These are phyloP conservation scores for Flaveria robusta DNA, from an alignment of 129 eudicot species.

Conservation along the genomic window DNA sequence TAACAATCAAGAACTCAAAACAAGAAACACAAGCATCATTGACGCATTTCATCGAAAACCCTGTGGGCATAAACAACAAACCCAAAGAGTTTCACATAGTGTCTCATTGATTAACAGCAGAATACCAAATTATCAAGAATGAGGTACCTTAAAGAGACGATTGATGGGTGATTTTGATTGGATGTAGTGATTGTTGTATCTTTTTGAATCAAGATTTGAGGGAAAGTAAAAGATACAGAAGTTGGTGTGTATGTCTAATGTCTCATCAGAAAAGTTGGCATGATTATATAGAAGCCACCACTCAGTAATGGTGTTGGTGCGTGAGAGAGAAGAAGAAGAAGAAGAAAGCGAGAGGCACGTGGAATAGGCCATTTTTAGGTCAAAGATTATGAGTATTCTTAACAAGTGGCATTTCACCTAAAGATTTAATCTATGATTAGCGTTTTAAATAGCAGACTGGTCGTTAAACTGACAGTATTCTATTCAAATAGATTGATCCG, in stretches of 20 bases:
- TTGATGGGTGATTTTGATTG: slow-evolving; percentile 10
- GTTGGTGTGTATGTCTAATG: slow-evolving; percentile 35
- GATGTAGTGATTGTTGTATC: slow-evolving; percentile 23
- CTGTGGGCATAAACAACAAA: neutral
- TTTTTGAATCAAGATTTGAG: slow-evolving; percentile 24
- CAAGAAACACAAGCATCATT: neutral
- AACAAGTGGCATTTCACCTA: slow-evolving; percentile 12
- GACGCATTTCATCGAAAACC: slow-evolving; percentile 28
- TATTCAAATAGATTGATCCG: neutral
- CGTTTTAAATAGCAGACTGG: neutral
- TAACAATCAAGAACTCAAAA: slow-evolving; percentile 15
- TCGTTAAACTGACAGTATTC: neutral
- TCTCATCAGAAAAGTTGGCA: slow-evolving; percentile 33
- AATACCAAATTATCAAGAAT: slow-evolving; percentile 1
- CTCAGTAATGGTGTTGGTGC: slow-evolving; percentile 33
- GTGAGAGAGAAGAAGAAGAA: slow-evolving; percentile 36
- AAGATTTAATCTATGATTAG: neutral
- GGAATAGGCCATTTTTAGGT: slow-evolving; percentile 27
- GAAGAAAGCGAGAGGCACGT: slow-evolving; percentile 35
- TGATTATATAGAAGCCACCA: slow-evolving; percentile 42
- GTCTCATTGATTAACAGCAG: neutral
- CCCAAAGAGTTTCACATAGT: neutral
- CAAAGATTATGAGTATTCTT: slow-evolving; percentile 10
- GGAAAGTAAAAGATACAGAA: slow-evolving; percentile 22
- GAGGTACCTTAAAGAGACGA: slow-evolving; percentile 28